Evolutionary conservation across 192 early-diverging fungal genomes (phyloP), one percentile per base, ranked within the genome.

Genomic region (Coemansia sp.): DNA sequence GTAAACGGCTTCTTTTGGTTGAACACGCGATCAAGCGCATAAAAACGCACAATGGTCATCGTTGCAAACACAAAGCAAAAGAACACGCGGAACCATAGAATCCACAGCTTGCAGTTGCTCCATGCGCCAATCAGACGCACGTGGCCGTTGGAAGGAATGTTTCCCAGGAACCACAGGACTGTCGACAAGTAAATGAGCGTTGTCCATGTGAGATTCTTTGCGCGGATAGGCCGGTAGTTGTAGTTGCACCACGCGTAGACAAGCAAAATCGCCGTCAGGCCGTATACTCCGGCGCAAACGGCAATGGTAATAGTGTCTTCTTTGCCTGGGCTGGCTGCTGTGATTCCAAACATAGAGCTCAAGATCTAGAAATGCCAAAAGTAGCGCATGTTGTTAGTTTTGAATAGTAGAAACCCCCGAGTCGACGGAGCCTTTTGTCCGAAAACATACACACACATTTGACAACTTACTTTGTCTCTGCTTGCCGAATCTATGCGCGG

Each of bases 1-100:
- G 64, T 65, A 43, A 77, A 77, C 14, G 74, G 68, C 61, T 77
- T 77, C 23, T 65, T 49, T 49, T 77, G 74, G 44, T 67, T 77
- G 35, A 77, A 77, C 31, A 77, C 74, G 19, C 74, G 67, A 53
- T 77, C 67, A 1, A 77, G 65, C 4, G 74, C 74, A 57, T 53
- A 70, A 28, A 77, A 67, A 18, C 74, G 68, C 31, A 71, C 61
- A 28, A 77, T 64, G 21, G 56, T 54, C 56, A 77, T 52, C 14
- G 66, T 43, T 24, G 67, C 63, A 45, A 63, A 77, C 51, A 77
- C 29, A 51, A 56, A 77, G 44, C 68, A 71, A 32, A 67, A 67
- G 16, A 71, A 30, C 7, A 71, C 45, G 22, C 74, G 67, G 46
- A 77, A 64, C 74, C 74, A 77, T 10, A 77, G 32, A 32, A 77